A percentile compares a stretch with the other conserved stretches of the same genome.
Conservation (phyloP, 768 basidiomycete genomes). For the Auriscalpium orientale region DNA sequence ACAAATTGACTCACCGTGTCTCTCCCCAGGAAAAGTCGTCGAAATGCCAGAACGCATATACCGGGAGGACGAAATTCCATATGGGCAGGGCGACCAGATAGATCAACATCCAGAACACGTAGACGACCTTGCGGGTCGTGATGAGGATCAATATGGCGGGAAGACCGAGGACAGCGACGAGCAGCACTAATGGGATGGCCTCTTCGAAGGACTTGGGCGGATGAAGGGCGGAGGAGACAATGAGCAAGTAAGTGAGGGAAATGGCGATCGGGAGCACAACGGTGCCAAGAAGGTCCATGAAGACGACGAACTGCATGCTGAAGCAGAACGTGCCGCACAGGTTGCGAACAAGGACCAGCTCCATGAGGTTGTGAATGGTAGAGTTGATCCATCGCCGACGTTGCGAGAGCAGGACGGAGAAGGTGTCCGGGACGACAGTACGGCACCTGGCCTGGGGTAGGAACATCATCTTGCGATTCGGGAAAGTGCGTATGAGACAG, state of each 20-base stretch:
- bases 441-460: slow-evolving; percentile 91
- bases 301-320: slow-evolving; percentile 99
- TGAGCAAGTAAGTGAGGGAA: slow-evolving; percentile 78
- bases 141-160: slow-evolving; percentile 89
- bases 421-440: slow-evolving; percentile 95
- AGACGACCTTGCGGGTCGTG: slow-evolving; percentile 90
- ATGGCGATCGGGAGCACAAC: slow-evolving; percentile 94
- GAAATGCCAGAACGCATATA: slow-evolving; percentile 99
- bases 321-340: slow-evolving; percentile 99
- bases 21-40: slow-evolving; percentile 99
- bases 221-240: slow-evolving; percentile 68
- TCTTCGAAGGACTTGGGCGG: slow-evolving; percentile 85
- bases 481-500: slow-evolving; percentile 92
- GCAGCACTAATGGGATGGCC: slow-evolving; percentile 88
- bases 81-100: slow-evolving; percentile 89
- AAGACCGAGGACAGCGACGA: slow-evolving; percentile 86
- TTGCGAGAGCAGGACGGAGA: slow-evolving; percentile 87
- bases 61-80: slow-evolving; percentile 91
- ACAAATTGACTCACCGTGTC: slow-evolving; percentile 59
- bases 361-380: slow-evolving; percentile 98
- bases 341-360: slow-evolving; percentile 92
- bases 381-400: slow-evolving; percentile 99
- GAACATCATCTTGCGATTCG: slow-evolving; percentile 99
- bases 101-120: slow-evolving; percentile 97
- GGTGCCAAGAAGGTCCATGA: slow-evolving; percentile 92